Base-by-base conservation (phyloP, 345 rosid genomes). In the Bruguiera sexangula region DNA sequence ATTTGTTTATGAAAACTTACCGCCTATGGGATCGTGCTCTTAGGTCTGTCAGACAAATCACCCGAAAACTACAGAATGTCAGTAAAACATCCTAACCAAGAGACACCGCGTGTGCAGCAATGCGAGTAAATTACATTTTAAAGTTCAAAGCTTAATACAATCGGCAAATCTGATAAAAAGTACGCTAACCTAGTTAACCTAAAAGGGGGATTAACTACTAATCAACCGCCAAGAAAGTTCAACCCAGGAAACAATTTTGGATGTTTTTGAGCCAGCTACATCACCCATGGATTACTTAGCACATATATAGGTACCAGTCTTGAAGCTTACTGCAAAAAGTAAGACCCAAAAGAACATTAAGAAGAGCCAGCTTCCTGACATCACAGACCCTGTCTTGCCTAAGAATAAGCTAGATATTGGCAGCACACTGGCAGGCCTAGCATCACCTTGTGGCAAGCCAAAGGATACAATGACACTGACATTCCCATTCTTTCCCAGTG, bases 341-440 rank as follows among this genome's bases (percentile, higher is more conserved):
- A 86, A 65, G 63, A 90, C 78, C 90, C 91, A 90, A 37, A 95
- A 79, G 72, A 88, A 82, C 85, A 88, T 71, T 30, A 87, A 68
- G 65, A 74, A 53, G 55, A 79, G 55, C 82, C 90, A 78, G 58
- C 83, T 62, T 67, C 88, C 68, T 1, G 89, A 62, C 27, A 72
- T 74, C 60, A 75, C 34, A 5, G 85, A 69, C 30, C 74, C 76
- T 11, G 78, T 66, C 86, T 94, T 91, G 62, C 69, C 69, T n/a
- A n/a, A n/a, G n/a, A n/a, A n/a, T n/a, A n/a, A n/a, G n/a, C 73
- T 79, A n/a, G 71, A 63, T 62, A 60, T 51, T 1, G 83, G 68
- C 51, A 67, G 70, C 55, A 46, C 62, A 74, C 65, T 32, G 13
- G 56, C 19, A 29, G 71, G 67, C 37, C 67, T 57, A 11, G 24